Conservation (phyloP, 306 rosid species). For the Comarum palustre region DNA sequence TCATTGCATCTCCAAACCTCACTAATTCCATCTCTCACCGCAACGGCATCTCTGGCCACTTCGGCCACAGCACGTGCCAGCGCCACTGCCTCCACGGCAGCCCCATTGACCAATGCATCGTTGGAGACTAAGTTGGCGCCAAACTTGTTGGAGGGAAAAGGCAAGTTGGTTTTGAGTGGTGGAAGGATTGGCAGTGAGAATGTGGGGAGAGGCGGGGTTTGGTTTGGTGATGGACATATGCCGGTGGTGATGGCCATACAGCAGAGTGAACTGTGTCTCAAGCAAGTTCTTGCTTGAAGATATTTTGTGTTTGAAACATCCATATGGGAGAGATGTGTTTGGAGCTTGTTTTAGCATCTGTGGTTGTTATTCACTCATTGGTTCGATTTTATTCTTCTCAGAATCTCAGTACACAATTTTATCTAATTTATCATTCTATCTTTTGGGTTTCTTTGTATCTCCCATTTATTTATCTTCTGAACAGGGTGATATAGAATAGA, state of each 20-base stretch:
- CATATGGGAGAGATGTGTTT: slow-evolving; percentile 9
- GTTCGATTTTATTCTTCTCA: not conserved
- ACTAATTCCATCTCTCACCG: slow-evolving; percentile 26
- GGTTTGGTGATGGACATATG: slow-evolving; percentile 54
- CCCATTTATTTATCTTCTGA: too few relatives aligned
- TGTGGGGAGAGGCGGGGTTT: slow-evolving; percentile 43
- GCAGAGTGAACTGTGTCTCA: slow-evolving; percentile 11
- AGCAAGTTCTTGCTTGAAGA: slow-evolving; percentile 1
- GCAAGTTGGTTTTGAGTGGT: slow-evolving; percentile 39
- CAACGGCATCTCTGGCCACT: slow-evolving; percentile 43
- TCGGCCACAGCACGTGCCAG: slow-evolving; percentile 34
- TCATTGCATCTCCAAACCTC: slow-evolving; percentile 36
- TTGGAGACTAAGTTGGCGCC: slow-evolving; percentile 37
- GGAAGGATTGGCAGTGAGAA: slow-evolving; percentile 42
- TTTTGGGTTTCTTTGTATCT: not conserved
- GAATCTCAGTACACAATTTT: not conserved
- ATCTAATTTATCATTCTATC: not conserved
- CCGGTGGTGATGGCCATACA: slow-evolving; percentile 49
- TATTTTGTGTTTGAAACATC: slow-evolving; percentile 12
- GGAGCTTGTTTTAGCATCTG: slow-evolving; percentile 15
- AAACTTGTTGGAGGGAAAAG: slow-evolving; percentile 35
- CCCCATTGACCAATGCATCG: slow-evolving; percentile 42
- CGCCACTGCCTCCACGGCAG: slow-evolving; percentile 43
- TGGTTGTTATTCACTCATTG: slow-evolving; percentile 26
- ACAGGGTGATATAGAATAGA: too few relatives aligned